Base-by-base conservation (phyloP, 768 basidiomycete genomes). In the Leccinum aurantiacum region DNA sequence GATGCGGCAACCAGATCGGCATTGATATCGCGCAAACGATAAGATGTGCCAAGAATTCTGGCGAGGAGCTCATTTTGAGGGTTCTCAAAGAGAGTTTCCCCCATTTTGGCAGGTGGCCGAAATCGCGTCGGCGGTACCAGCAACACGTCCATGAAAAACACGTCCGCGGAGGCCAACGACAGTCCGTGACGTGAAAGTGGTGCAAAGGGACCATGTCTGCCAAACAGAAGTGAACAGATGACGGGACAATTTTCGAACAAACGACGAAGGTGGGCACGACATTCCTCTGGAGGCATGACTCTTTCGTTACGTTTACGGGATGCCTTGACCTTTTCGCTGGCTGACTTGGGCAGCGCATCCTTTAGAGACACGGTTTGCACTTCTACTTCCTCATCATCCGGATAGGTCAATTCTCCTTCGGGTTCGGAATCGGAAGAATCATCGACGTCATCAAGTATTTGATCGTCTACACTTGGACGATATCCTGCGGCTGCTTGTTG, bases 91-190 rank as follows among this genome's bases (percentile, higher is more conserved):
- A 97, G 80, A 48, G 86, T 88, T 57, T 95, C 97, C 56, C 87
- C 92, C 88, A 98, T 84, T 69, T 87, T 90, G 3, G 93, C 84
- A 3, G 97, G 91, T 4, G 97, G 97, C 50, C 97, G 87, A 80
- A 98, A 99, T 37, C 96, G 91, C 7, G 93, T 96, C 15, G 97
- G 97, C 15, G 95, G 84, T 19, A 98, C 91, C 31, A 93, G 87
- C 22, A 99, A 74, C 55, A 91, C 93, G 35, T 95, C 91, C 79
- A 98, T 79, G 81, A 99, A 99, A 76, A 98, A 98, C 84, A 98
- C 94, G 72, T 98, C 97, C 48, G 95, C 90, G 31, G 86, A 88
- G 9, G 89, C 89, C 31, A 83, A 74, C 7, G 86, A 85, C 9
- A 93, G 79, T 53, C 83, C 84, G 24, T 83, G 80, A n/a, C 72